Evolutionary conservation across 2,329 filamentous ascomycete genomes (phyloP), one percentile per base, ranked within the genome.

Genomic region (Pseudomassariella vexata): DNA sequence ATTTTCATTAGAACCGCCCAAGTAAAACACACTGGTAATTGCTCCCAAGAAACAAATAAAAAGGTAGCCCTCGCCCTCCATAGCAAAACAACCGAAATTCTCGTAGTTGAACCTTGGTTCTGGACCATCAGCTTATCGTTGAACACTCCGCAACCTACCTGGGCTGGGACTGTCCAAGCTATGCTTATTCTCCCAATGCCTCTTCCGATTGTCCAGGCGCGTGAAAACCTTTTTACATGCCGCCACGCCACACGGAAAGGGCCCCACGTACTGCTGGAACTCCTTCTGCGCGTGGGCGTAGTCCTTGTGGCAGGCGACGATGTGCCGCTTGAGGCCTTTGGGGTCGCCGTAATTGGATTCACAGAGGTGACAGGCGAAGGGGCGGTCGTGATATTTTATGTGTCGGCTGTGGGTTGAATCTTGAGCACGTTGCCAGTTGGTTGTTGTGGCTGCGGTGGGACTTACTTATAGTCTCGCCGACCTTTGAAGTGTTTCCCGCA

Each of bases 271-370:
- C 3, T 5, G 6, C 2, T 12, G 9, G 7, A 16, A 23, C 15
- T n/a, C n/a, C n/a, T n/a, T n/a, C n/a, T n/a, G n/a, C n/a, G n/a
- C n/a, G n/a, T n/a, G n/a, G n/a, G n/a, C n/a, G n/a, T n/a, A n/a
- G n/a, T n/a, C n/a, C n/a, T n/a, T n/a, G n/a, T 32, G 20, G 22
- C 30, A 27, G 31, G 16, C 28, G 23, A 5, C n/a, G 5, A 17
- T 23, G 18, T 33, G 24, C 1, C 24, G 17, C 5, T 19, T 14
- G 11, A 27, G 8, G 12, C 28, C 24, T 14, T 21, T 26, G 6
- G 9, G 15, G 11, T 4, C 18, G 8, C 22, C 7, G 23, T 5
- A 9, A 10, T 7, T 5, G 12, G 16, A 27, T 9, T 2, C 10
- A 9, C 31, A 33, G 3, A 12, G 19, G 4, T 21, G 5, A 12